Percentiles rank a stretch among this genome's conserved stretches.
These are phyloP conservation scores for Asterophora parasitica DNA, from an alignment of 768 basidiomycete species.

Conservation along the genomic window DNA sequence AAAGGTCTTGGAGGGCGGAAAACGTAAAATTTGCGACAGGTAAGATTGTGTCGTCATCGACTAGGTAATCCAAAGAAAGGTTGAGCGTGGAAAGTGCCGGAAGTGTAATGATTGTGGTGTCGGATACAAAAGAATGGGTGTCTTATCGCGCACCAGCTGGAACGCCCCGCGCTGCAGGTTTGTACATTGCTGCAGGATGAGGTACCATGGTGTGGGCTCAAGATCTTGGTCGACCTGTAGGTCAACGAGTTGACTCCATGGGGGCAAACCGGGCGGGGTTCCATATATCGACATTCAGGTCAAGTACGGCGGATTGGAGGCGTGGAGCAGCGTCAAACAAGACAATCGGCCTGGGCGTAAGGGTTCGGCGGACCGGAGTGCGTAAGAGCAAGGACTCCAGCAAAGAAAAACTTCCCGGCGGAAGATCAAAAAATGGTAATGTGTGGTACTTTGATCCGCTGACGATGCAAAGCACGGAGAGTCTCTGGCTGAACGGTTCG, in stretches of 20 bases:
- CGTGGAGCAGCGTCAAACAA: neutral
- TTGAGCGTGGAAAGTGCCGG: no score
- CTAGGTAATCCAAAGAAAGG: no score
- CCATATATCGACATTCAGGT: neutral
- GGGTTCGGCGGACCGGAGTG: neutral
- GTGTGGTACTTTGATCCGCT: no score
- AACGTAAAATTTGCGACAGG: no score
- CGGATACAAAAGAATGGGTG: no score
- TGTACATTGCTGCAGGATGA: neutral
- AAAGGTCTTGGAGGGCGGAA: no score
- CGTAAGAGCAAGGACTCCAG: neutral
- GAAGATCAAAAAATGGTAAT: neutral
- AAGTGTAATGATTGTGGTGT: no score
- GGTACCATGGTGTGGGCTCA: neutral
- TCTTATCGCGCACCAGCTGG: no score
- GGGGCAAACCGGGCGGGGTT: neutral
- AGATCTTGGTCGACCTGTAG: neutral
- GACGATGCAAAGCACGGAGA: neutral
- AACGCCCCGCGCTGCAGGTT: neutral
- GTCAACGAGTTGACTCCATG: neutral
- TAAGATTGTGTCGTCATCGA: no score
- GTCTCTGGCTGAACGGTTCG: neutral
- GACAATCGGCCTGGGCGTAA: neutral
- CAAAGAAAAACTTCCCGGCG: neutral
- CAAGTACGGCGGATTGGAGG: neutral